Evolutionary conservation across 768 basidiomycete species (phyloP).

Genomic region (Omphalotus guepiniiformis): DNA sequence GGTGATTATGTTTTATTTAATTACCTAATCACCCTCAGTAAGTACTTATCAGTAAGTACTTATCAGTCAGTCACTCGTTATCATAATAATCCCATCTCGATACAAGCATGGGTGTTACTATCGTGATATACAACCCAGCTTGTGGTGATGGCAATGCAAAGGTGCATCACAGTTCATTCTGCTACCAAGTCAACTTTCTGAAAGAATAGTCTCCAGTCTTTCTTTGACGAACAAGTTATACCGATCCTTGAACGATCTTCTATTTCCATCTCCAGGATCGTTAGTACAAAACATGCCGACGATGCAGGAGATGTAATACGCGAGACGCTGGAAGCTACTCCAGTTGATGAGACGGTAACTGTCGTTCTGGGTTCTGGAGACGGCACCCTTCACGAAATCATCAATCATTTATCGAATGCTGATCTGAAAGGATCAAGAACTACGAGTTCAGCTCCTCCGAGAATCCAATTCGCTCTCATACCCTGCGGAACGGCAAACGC

Average conservation of each 20-base stretch:
- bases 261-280: slow-evolving; percentile 34
- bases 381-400: slow-evolving; percentile 87
- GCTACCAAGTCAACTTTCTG: background rate
- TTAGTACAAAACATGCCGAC: slow-evolving; percentile 45
- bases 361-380: slow-evolving; percentile 80
- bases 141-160: slow-evolving; percentile 58
- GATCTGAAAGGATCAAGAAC: slow-evolving; percentile 17
- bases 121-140: slow-evolving; percentile 74
- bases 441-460: slow-evolving; percentile 14
- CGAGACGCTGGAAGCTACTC: slow-evolving; percentile 31
- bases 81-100: no score
- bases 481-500: slow-evolving; percentile 95
- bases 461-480: slow-evolving; percentile 41
- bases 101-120: no score
- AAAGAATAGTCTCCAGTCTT: slow-evolving; percentile 22
- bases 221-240: slow-evolving; percentile 58
- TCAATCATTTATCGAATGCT: slow-evolving; percentile 50
- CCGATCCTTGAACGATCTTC: slow-evolving; percentile 51
- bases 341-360: slow-evolving; percentile 23
- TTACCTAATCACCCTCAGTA: no score
- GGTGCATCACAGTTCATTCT: slow-evolving; percentile 16
- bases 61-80: no score
- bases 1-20: no score
- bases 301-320: slow-evolving; percentile 51
- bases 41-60: no score